phyloP scores from a whole-genome alignment of 331 rosid species.

The Saraca asoca region DNA sequence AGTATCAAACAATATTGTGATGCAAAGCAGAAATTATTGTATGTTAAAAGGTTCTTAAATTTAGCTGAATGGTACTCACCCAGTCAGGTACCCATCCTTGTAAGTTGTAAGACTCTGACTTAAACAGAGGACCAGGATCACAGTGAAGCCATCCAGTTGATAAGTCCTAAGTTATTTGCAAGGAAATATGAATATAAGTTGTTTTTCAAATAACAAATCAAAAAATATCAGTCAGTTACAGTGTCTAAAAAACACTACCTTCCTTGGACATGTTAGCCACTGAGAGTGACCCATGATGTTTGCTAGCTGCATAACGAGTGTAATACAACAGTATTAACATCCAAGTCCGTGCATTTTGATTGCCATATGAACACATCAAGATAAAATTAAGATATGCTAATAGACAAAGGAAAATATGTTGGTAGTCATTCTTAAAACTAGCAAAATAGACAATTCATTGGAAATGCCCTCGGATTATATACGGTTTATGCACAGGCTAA shows the following conservation, averaged over 20 bases:
- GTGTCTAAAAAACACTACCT: constrained; percentile 52
- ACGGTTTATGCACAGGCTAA: too few species aligned
- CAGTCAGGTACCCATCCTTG: constrained; percentile 69
- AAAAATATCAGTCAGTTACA: constrained; percentile 19
- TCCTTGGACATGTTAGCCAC: constrained; percentile 97
- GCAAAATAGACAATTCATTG: too few species aligned
- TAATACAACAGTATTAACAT: constrained; percentile 26
- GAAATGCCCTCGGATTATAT: too few species aligned
- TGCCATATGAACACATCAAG: too few species aligned
- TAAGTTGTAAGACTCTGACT: constrained; percentile 61
- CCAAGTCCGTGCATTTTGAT: background rate
- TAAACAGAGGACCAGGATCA: constrained; percentile 89
- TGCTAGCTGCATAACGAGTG: constrained; percentile 80
- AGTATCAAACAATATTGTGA: too few species aligned
- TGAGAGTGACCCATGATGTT: constrained; percentile 80
- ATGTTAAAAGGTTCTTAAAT: too few species aligned
- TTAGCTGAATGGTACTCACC: constrained; percentile 50
- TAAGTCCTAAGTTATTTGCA: constrained; percentile 71
- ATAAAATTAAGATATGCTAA: too few species aligned
- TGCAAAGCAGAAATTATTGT: too few species aligned
- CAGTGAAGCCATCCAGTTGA: constrained; percentile 93
- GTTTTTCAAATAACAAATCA: constrained; percentile 33
- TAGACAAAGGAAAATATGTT: too few species aligned
- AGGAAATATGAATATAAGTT: constrained; percentile 23
- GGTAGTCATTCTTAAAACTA: too few species aligned